Evolutionary conservation across 2,329 filamentous ascomycete genomes (phyloP).

Genomic region (Didymella lethalis): DNA sequence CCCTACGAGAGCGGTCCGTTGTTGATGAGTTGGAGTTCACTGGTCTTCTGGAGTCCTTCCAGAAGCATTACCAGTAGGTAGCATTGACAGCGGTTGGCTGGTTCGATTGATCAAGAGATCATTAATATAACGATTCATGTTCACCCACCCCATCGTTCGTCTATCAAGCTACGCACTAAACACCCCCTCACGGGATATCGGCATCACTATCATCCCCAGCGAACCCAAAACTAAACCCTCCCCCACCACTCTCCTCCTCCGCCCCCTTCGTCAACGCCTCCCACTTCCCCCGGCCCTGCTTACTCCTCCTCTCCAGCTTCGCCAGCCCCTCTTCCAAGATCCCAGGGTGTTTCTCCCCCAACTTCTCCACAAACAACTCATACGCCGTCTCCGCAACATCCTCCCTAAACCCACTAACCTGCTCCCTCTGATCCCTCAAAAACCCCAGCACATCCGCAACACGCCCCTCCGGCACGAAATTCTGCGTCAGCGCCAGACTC

Average conservation of each 20-base stretch:
- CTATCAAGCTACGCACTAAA: background rate
- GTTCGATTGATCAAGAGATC: slow-evolving; percentile 1
- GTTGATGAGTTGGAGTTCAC: slow-evolving; percentile 4
- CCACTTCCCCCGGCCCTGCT: slow-evolving; percentile 78
- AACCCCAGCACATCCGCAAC: slow-evolving; percentile 80
- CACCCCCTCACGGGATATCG: slow-evolving; percentile 39
- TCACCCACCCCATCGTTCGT: background rate
- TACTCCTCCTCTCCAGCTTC: slow-evolving; percentile 71
- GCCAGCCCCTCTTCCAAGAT: slow-evolving; percentile 69
- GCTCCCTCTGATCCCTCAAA: slow-evolving; percentile 79
- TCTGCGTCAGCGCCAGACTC: slow-evolving; percentile 90
- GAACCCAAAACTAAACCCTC: slow-evolving; percentile 68
- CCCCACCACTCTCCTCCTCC: slow-evolving; percentile 63
- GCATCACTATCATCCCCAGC: slow-evolving; percentile 63
- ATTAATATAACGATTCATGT: slow-evolving; percentile 15
- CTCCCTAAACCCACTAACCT: slow-evolving; percentile 84
- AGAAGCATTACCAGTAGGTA: slow-evolving; percentile 6
- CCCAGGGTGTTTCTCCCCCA: slow-evolving; percentile 69
- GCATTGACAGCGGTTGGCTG: background rate
- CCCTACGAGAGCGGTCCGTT: background rate
- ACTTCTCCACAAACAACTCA: slow-evolving; percentile 73
- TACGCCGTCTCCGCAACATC: slow-evolving; percentile 74
- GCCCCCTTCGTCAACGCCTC: slow-evolving; percentile 73
- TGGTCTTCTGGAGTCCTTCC: slow-evolving; percentile 3
- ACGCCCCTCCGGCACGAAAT: slow-evolving; percentile 84